Percentiles rank a stretch among this genome's conserved stretches.
These are phyloP conservation scores for Eucalyptus coolabah DNA, from an alignment of 345 rosid species.

Conservation along the genomic window DNA sequence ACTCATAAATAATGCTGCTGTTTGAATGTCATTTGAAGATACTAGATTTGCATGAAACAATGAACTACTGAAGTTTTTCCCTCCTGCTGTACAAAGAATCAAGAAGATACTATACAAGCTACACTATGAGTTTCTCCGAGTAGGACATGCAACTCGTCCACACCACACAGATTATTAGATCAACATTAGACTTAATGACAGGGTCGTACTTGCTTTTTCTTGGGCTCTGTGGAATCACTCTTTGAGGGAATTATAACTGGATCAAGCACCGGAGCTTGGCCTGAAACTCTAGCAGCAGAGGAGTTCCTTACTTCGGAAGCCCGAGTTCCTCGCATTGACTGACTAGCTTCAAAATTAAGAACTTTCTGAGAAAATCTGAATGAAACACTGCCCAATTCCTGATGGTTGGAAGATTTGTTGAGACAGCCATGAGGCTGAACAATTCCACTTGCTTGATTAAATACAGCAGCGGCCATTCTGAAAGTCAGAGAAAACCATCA, in stretches of 20 bases:
- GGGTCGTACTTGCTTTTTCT: slow-evolving; percentile 46
- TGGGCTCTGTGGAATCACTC: slow-evolving; percentile 16
- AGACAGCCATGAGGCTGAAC: slow-evolving; percentile 16
- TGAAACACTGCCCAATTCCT: slow-evolving; percentile 14
- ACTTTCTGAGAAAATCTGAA: slow-evolving; percentile 10
- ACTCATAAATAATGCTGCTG: background rate
- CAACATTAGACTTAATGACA: background rate
- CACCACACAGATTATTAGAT: background rate
- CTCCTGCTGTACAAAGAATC: background rate
- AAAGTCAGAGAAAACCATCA: background rate
- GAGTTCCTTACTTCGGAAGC: slow-evolving; percentile 12
- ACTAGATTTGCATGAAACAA: background rate
- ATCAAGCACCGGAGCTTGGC: slow-evolving; percentile 38
- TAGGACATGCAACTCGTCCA: background rate
- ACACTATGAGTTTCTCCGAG: background rate
- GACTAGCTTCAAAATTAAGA: slow-evolving; percentile 15
- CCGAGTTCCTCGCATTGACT: slow-evolving; percentile 3
- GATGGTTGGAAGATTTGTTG: slow-evolving; percentile 11
- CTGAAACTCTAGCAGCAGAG: slow-evolving; percentile 29
- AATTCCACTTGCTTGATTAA: slow-evolving; percentile 34
- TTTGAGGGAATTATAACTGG: slow-evolving; percentile 43
- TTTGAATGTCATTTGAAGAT: background rate
- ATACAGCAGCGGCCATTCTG: slow-evolving; percentile 64
- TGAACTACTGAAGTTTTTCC: background rate
- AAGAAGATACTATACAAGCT: background rate